Base-by-base conservation (phyloP, 352 stramenopile species). In the Pythium aristosporum region DNA sequence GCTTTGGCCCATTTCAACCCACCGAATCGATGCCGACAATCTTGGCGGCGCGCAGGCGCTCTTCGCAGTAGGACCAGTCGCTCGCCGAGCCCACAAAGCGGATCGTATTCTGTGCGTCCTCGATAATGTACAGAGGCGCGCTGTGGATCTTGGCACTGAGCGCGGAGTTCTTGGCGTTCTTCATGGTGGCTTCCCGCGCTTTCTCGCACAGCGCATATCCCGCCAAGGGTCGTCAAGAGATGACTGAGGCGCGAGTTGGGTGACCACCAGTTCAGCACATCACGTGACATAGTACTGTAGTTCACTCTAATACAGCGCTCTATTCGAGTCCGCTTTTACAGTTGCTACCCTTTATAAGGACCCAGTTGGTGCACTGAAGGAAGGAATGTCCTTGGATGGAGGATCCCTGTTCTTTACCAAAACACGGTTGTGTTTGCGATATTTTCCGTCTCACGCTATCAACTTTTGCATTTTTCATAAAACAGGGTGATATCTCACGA, bases 1-100 rank as follows among this genome's bases (percentile, higher is more conserved):
- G 39, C 39, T 46, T n/a, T 50, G 41, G 11, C 7, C 10, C 28
- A 8, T 57, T 57, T 58, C 44, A 68, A 75, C 77, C 53, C 61
- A 92, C 83, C 73, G 84, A 90, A 61, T 91, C 80, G 36, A 93
- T 77, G 34, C 82, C 84, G 54, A 93, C 71, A 56, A 91, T 34
- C 8, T 67, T 72, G 25, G 81, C 84, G 15, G 68, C 67, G 37
- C 69, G 73, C 50, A 91, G 57, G 3, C 79, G 74, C 28, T 47
- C 55, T 32, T 74, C 73, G 65, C 81, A 92, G 52, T 85, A 77
- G 11, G 30, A 36, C 79, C 78, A 89, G 12, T 84, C 69, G 30
- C 73, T 72, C 30, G 67, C 67, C 5, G 63, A 76, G 15, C 62
- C 55, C n/a, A 91, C 75, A 49, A 91, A 88, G 60, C 79, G 51